Conservation (phyloP, 768 basidiomycete species). For the Trametes punicea region DNA sequence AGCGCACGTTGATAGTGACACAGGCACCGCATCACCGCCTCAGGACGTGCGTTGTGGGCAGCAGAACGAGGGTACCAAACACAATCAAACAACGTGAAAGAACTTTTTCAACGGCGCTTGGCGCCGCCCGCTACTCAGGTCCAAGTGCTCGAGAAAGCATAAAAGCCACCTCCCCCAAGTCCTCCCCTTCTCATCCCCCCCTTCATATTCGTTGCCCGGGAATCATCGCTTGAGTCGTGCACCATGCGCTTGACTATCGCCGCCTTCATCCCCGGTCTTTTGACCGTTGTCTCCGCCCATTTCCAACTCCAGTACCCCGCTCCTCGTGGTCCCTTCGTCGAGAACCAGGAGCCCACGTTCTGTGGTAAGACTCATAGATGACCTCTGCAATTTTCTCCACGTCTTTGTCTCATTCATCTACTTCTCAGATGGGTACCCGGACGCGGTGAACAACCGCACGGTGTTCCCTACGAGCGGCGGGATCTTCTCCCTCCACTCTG, state of each 20-base stretch:
- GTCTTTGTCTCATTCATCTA: neutral
- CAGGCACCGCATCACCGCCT: too few species aligned
- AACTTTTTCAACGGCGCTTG: constrained; percentile 23
- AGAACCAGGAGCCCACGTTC: constrained; percentile 54
- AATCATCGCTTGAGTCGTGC: neutral
- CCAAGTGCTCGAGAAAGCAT: constrained; percentile 2
- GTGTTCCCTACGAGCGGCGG: constrained; percentile 66
- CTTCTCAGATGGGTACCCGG: constrained; percentile 58
- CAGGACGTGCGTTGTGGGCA: too few species aligned
- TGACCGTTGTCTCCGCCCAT: constrained; percentile 47
- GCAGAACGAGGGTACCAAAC: constrained; percentile 8
- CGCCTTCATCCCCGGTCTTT: constrained; percentile 35
- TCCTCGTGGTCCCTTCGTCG: constrained; percentile 67
- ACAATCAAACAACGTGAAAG: constrained; percentile 27
- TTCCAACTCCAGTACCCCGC: constrained; percentile 77
- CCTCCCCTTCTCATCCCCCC: neutral
- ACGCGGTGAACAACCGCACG: constrained; percentile 52
- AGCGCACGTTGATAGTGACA: constrained; percentile 1
- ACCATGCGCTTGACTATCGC: constrained; percentile 37
- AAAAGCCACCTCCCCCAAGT: constrained; percentile 10
- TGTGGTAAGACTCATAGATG: constrained; percentile 52
- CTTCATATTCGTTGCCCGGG: neutral
- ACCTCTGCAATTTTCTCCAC: too few species aligned
- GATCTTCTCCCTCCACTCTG: constrained; percentile 60
- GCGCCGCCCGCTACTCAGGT: constrained; percentile 13